Evolutionary conservation across 2,329 filamentous ascomycete species (phyloP), one percentile per base, ranked within the genome.

Genomic region (Hypoxylon rubiginosum): DNA sequence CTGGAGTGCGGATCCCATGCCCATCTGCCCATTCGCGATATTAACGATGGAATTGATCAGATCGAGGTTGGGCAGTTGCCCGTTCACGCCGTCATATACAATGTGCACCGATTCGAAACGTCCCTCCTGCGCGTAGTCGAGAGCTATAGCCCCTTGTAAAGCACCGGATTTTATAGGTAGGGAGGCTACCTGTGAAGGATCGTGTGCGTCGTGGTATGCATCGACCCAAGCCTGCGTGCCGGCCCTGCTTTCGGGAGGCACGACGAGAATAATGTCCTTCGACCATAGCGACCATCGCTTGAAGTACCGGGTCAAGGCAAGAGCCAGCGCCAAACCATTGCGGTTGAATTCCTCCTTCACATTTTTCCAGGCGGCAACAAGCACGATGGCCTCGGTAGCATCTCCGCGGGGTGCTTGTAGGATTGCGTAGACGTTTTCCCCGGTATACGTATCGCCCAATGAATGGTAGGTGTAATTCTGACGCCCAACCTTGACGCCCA

Each of bases 281-380:
- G 94, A 97, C 96, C 96, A 99, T 28, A 99, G 85, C 57, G 94
- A 97, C 96, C 96, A 99, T 72, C 91, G 89, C 80, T 97, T 97
- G 82, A 99, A 98, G 80, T 99, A 99, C 71, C 96, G 89, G 28
- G 93, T 92, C 71, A 99, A 81, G 0, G 95, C 94, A 73, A 99
- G 82, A 1, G 94, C 90, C 32, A 99, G 85, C 7, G 94, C 91
- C 5, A 99, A 90, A 17, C 95, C 96, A 66, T 94, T 96, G 69
- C 90, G 86, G 80, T 99, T 99, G 72, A 94, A 81, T 71, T 91
- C 86, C 26, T 87, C 90, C 59, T 93, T 88, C 72, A 92, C 90
- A 71, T 94, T 97, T 76, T 85, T 90, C 93, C 94, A 97, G 1
- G 94, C 91, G 24, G 92, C 94, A 17, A 97, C 90, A 41, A 99